phyloP scores from a whole-genome alignment of 164 flowering plant genomes.

The Paratinospora sagittata region DNA sequence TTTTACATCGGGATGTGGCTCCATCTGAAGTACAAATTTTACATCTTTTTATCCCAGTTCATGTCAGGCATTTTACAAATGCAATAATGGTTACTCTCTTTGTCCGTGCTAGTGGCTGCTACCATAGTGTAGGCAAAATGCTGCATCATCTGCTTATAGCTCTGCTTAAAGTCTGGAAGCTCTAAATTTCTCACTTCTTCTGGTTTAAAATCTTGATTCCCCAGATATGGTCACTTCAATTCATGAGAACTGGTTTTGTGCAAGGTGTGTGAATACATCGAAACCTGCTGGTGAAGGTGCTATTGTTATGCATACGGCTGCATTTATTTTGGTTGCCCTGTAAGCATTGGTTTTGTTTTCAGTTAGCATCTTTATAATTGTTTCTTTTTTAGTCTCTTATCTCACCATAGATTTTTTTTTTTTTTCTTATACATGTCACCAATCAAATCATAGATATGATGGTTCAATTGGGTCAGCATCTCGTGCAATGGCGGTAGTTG shows the following conservation, averaged over 20 bases:
- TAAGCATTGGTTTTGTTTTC: conserved; percentile 29
- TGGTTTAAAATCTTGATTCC: conserved; percentile 1
- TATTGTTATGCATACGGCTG: conserved; percentile 70
- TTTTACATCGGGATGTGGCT: no score
- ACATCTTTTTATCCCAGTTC: no score
- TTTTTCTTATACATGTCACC: no score
- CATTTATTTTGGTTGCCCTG: conserved; percentile 75
- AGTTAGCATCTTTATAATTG: not conserved
- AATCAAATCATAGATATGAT: conserved; percentile 66
- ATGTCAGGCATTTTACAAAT: no score
- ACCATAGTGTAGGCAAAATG: no score
- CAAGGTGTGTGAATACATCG: conserved; percentile 72
- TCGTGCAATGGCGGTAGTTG: conserved; percentile 72
- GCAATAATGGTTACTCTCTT: no score
- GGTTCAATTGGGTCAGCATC: conserved; percentile 87
- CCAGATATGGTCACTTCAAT: conserved; percentile 84
- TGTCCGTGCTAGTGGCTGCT: no score
- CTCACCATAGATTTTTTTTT: no score
- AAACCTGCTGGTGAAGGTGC: conserved; percentile 89
- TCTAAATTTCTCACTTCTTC: not conserved
- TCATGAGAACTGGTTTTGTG: conserved; percentile 81
- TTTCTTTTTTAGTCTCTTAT: not conserved
- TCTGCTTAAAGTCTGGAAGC: not conserved
- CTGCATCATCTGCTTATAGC: no score
- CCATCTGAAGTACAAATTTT: no score